Evolutionary conservation across 345 rosid species (phyloP).

Genomic region (Kernera saxatilis): DNA sequence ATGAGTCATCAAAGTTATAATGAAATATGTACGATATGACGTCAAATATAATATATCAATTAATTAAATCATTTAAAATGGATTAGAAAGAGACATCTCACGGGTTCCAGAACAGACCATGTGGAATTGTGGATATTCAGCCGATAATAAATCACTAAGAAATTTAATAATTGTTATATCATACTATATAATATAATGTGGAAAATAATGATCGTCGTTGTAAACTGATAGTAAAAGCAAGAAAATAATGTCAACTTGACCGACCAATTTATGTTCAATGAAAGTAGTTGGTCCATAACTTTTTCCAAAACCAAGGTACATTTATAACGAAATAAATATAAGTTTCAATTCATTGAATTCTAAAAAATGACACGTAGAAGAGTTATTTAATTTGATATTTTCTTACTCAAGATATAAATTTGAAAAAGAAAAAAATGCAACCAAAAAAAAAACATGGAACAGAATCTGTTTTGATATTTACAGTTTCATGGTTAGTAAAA

Average conservation of each 20-base stretch:
- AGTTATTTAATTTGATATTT: not conserved
- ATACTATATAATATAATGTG: not conserved
- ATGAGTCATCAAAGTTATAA: not conserved
- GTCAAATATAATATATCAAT: not conserved
- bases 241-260: constrained; percentile 14
- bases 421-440: not conserved
- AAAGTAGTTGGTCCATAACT: constrained; percentile 12
- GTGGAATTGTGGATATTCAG: constrained; percentile 22
- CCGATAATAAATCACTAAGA: not conserved
- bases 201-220: not conserved
- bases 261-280: constrained; percentile 11
- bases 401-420: not conserved
- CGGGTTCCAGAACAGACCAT: constrained; percentile 18
- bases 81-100: constrained; percentile 13
- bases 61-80: not conserved
- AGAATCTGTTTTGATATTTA: not conserved
- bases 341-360: not conserved
- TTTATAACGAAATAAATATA: constrained; percentile 1
- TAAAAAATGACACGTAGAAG: not conserved
- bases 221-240: constrained; percentile 4
- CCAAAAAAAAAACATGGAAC: not conserved
- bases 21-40: not conserved
- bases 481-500: constrained; percentile 2
- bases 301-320: constrained; percentile 13
- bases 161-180: not conserved